Evolutionary conservation across 192 early-diverging fungal genomes (phyloP), one percentile per base, ranked within the genome.

Genomic region (Entomortierella chlamydospora): DNA sequence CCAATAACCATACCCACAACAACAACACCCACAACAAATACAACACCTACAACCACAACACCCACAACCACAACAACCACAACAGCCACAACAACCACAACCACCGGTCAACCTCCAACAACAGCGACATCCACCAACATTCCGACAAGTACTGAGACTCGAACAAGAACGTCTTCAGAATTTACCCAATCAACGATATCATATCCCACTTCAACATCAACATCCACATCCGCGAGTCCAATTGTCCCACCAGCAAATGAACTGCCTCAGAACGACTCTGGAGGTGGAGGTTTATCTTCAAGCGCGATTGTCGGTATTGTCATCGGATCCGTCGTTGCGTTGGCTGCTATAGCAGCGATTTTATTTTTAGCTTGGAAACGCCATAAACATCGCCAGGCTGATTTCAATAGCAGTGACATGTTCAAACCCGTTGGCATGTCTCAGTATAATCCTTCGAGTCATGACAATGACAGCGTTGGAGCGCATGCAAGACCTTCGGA

Each of bases 281-380:
- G 17, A 25, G 42, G 9, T 4, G 31, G 17, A 25, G 42, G 9
- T 0, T 15, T 76, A 10, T 57, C 73, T 4, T 47, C 65, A 4
- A 60, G 65, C 0, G 73, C 26, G 10, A 76, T 76, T n/a, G 52
- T 68, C 9, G 73, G 60, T 10, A 76, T 76, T 13, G 59, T 30
- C 8, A 52, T 76, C 4, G 73, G 39, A 6, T 60, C 52, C 13
- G 64, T 31, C 4, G 64, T 63, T 17, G 58, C 33, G 0, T 25
- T 68, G 13, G 25, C 57, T 31, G 64, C 60, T 2, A 13, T 76
- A 25, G 51, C 17, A 1, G 11, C 50, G 9, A 1, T 23, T 4
- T 15, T 34, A 10, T 54, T 57, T 11, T 17, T 55, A 10, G 47
- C 41, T 10, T 26, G 11, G 15, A 64, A 53, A 4, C 65, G 65